phyloP scores from a whole-genome alignment of 2,329 filamentous ascomycete species.

The Colletotrichum paranaense region DNA sequence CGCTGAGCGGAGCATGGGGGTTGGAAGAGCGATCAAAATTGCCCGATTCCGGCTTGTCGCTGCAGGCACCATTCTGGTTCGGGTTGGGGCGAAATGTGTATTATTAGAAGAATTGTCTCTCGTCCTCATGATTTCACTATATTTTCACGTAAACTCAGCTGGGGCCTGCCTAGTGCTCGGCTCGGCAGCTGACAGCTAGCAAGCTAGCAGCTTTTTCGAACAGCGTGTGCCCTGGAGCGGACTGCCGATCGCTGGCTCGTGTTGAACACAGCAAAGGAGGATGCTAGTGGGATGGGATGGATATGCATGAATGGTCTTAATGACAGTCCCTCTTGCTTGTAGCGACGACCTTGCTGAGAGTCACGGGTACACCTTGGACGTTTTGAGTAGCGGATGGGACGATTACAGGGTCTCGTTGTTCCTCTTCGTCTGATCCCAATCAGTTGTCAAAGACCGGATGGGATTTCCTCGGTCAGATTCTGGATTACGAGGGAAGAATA shows the following conservation, averaged over 20 bases:
- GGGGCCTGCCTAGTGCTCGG: background rate
- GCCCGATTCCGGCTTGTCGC: constrained; percentile 23
- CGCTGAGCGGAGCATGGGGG: background rate
- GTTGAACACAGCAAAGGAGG: background rate
- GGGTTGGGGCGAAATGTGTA: background rate
- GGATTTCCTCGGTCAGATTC: constrained; percentile 3
- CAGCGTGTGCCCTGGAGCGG: background rate
- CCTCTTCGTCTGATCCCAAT: background rate
- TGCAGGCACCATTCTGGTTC: constrained; percentile 18
- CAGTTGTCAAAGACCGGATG: background rate
- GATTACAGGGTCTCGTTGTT: background rate
- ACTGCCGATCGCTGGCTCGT: constrained; percentile 23
- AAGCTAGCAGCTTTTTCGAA: background rate
- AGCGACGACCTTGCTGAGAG: background rate
- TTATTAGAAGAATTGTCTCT: constrained; percentile 28
- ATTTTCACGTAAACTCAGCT: background rate
- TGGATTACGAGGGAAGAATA: constrained; percentile 4
- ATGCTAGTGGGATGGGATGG: background rate
- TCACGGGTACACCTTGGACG: background rate
- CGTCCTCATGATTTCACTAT: background rate
- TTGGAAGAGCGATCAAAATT: background rate
- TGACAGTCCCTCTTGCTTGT: background rate
- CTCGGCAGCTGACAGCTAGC: background rate
- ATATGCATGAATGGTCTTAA: constrained; percentile 4
- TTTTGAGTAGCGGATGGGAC: background rate